Evolutionary conservation across 1,284 basidiomycete genomes (phyloP), one percentile per base, ranked within the genome.

Genomic region (Crepidotus sp.): DNA sequence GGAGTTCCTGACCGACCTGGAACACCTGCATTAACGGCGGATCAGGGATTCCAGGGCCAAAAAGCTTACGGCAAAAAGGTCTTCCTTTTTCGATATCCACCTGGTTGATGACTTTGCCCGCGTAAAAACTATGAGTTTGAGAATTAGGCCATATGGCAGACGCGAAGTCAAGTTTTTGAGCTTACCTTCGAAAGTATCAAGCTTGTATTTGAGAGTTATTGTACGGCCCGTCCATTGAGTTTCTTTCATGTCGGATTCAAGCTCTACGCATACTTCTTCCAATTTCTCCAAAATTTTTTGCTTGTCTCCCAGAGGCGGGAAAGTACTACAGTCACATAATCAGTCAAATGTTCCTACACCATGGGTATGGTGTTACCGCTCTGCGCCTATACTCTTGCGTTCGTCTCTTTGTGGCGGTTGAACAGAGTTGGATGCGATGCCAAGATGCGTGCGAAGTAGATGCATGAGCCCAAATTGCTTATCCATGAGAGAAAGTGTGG

Each of bases 321-420:
- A 93, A 2, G 90, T 93, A 45, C 88, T 91, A 41, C 35, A 25
- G 19, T 15, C 9, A 29, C n/a, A 15, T 25, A 26, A 18, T 41
- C 19, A 43, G 19, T 9, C 17, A n/a, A 40, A 5, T 15, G 19
- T 22, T 24, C 4, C 27, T 11, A n/a, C 37, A 22, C 15, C 33
- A 38, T 54, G 18, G 37, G 30, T 8, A 27, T 17, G 32, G 38
- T 54, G 33, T 42, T 44, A 89, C 86, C 85, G 70, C 65, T 97
- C 93, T 14, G 84, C 78, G 1, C 93, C 92, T 27, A 96, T 87
- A 50, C 88, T 91, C 65, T 93, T 95, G 35, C 86, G 69, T 57
- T 88, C 84, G 53, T 88, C 86, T 48, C 90, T 69, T 50, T 72
- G 73, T 38, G 77, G 69, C 1, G 90, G 81, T 48, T 80, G 68